These are phyloP conservation scores for Paracoccidioides lutzii DNA, from an alignment of 2,329 filamentous ascomycete species.

Conservation along the genomic window DNA sequence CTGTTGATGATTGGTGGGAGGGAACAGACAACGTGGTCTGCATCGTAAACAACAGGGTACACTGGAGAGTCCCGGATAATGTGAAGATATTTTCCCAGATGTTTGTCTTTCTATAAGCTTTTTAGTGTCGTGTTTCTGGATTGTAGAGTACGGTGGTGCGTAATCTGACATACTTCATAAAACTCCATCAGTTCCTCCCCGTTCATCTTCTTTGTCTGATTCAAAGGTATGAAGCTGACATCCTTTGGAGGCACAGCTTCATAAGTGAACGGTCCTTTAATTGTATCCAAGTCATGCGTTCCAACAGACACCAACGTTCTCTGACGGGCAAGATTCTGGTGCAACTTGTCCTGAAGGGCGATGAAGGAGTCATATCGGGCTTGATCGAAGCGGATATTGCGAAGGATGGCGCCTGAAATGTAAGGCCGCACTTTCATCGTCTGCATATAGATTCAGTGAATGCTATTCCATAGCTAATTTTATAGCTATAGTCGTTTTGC, in stretches of 20 bases:
- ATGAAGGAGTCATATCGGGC: constrained; percentile 96
- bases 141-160: background rate
- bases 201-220: constrained; percentile 81
- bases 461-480: background rate
- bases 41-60: constrained; percentile 91
- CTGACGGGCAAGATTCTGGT: constrained; percentile 88
- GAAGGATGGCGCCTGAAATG: constrained; percentile 76
- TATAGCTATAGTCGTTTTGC: constrained; percentile 1
- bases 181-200: constrained; percentile 83
- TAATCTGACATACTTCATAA: constrained; percentile 51
- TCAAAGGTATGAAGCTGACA: constrained; percentile 81
- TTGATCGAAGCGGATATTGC: constrained; percentile 83
- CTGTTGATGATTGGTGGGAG: constrained; percentile 97
- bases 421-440: constrained; percentile 73
- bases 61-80: constrained; percentile 90
- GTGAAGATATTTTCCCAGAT: constrained; percentile 78
- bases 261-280: constrained; percentile 92
- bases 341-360: constrained; percentile 89
- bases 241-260: constrained; percentile 84
- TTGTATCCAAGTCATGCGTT: constrained; percentile 87
- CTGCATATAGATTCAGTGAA: constrained; percentile 20
- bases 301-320: constrained; percentile 92
- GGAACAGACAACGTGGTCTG: constrained; percentile 75
- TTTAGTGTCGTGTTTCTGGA: background rate
- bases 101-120: constrained; percentile 56